Evolutionary conservation across 2,329 filamentous ascomycete genomes (phyloP), one percentile per base, ranked within the genome.

Genomic region (Ustulina deusta): DNA sequence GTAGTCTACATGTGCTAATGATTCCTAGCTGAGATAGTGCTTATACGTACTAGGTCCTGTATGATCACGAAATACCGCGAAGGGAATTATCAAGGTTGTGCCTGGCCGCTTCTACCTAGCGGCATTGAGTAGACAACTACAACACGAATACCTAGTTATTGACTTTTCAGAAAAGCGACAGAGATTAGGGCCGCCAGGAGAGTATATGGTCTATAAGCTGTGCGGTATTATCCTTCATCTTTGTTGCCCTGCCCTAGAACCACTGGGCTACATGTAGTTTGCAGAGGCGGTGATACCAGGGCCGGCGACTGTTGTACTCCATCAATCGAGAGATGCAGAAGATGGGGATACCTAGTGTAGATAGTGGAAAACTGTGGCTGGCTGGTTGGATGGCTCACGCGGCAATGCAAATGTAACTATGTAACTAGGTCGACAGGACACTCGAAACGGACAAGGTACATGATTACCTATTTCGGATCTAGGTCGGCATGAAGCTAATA

Each of bases 381-480:
- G 54, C 54, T 51, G 22, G 38, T n/a, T 32, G 49, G n/a, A n/a
- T n/a, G n/a, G n/a, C n/a, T n/a, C n/a, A 42, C 44, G 44, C 11
- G 22, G 36, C 25, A 20, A 29, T 29, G 54, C 2, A 52, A 52
- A 52, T 52, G 49, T 32, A 34, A 20, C 49, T n/a, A 40, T 11
- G 34, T 40, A 42, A 42, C 6, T 29, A 40, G 54, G n/a, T 42
- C 20, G 54, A 40, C 20, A 56, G 15, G 29, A 40, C 10, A n/a
- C 22, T 29, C 3, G 11, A 42, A 11, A 29, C 13, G 1, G 29
- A 56, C 36, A 56, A 56, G 54, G 54, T 56, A 42, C 54, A 32
- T 2, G 13, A 42, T 29, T 56, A 20, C 54, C 54, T 40, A 29
- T 40, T 42, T 11, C 29, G 22, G 36, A 40, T 6, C 36, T 10